Evolutionary conservation across 768 basidiomycete species (phyloP), one percentile per base, ranked within the genome.

Genomic region (Boletus sensibilis): DNA sequence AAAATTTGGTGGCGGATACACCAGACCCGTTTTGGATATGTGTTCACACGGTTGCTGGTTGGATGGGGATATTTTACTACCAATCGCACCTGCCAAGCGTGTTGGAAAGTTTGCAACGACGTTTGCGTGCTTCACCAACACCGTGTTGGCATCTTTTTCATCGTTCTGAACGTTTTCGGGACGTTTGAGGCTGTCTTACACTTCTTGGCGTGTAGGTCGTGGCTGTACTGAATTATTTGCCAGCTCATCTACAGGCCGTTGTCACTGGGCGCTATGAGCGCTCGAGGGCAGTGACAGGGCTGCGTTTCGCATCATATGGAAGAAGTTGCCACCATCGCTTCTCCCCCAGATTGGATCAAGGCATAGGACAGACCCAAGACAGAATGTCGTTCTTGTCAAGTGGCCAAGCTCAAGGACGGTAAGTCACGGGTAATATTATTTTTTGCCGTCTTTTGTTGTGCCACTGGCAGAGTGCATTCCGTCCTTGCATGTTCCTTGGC

Each of bases 1-100:
- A 49, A 67, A 68, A 58, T 66, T 69, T 60, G 59, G 66, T 46
- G 46, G n/a, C 16, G 51, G 56, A 43, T 39, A 42, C 16, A 3
- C 29, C 14, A 14, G 37, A n/a, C 35, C 44, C 1, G 16, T 43
- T 60, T 58, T 41, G 45, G 55, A 20, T 0, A 29, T 9, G 18
- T 38, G 1, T 52, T 59, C 65, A 14, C 65, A 62, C 57, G 40
- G 4, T 25, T 21, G 2, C 5, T 34, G 13, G 11, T 33, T 20
- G 44, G 27, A 29, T n/a, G n/a, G n/a, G n/a, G n/a, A n/a, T n/a
- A n/a, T n/a, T n/a, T n/a, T n/a, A n/a, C n/a, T n/a, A n/a, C n/a
- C n/a, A n/a, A n/a, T n/a, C n/a, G n/a, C n/a, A n/a, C 20, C 7
- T 23, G 16, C 16, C 13, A 18, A 18, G 37, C 7, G 42, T 44